These are phyloP conservation scores for Seiridium cupressi DNA, from an alignment of 2,329 filamentous ascomycete genomes.

Conservation along the genomic window DNA sequence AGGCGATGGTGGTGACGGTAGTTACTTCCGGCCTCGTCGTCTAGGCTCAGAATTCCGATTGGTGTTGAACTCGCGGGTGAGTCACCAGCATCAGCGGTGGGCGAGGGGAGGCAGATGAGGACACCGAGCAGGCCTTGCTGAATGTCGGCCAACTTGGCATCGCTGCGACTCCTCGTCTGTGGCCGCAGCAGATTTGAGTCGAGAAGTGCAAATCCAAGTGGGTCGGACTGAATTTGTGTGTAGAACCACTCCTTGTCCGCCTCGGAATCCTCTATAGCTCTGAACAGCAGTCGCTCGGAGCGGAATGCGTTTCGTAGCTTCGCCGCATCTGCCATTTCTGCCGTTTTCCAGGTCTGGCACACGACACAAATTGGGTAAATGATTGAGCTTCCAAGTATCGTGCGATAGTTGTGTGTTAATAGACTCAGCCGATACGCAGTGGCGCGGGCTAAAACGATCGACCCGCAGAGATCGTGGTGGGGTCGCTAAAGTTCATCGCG, in stretches of 20 bases:
- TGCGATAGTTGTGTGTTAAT: no score
- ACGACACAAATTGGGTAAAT: no score
- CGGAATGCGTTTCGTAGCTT: conserved; percentile 9
- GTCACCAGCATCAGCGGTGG: not conserved
- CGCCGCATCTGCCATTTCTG: not conserved
- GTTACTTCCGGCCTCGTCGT: not conserved
- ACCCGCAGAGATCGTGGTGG: no score
- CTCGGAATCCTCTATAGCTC: conserved; percentile 15
- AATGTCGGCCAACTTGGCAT: conserved; percentile 4
- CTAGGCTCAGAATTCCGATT: not conserved
- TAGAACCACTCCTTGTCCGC: conserved; percentile 11
- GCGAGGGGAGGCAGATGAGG: conserved; percentile 14
- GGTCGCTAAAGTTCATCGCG: no score
- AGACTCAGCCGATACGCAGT: no score
- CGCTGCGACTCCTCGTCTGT: not conserved
- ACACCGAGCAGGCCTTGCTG: conserved; percentile 10
- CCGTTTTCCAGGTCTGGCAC: no score
- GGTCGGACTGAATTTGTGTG: conserved; percentile 14
- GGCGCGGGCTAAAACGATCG: no score
- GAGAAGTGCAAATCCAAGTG: conserved; percentile 9
- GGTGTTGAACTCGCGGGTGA: not conserved
- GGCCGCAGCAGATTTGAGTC: conserved; percentile 8
- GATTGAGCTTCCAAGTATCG: no score
- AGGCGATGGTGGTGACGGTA: conserved; percentile 1
- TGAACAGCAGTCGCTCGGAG: conserved; percentile 16